phyloP scores from a whole-genome alignment of 2,329 filamentous ascomycete genomes.

The Calycina marina region DNA sequence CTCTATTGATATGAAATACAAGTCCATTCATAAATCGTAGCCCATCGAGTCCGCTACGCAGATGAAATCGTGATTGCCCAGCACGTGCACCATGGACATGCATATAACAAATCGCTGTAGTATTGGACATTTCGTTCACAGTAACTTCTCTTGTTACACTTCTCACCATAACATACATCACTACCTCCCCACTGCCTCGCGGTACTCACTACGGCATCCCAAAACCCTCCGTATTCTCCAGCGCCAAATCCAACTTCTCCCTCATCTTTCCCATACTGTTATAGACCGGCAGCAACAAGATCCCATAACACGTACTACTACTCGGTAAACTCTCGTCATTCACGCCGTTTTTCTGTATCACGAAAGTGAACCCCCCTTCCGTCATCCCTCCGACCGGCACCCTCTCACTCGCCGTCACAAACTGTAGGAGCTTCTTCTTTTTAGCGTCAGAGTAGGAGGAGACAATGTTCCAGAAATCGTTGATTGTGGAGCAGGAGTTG shows the following conservation, averaged over 20 bases:
- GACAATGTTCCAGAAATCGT: conserved; percentile 76
- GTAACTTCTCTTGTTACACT: no score
- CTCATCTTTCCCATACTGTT: conserved; percentile 51
- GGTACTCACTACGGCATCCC: conserved; percentile 52
- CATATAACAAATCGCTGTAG: no score
- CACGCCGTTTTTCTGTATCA: conserved; percentile 63
- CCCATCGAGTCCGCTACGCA: no score
- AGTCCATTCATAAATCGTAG: no score
- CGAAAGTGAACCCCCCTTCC: conserved; percentile 72
- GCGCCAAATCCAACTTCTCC: conserved; percentile 66
- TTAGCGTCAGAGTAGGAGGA: conserved; percentile 50
- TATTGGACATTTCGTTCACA: no score
- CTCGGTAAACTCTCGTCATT: conserved; percentile 58
- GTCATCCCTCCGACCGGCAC: conserved; percentile 76
- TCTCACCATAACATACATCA: no score
- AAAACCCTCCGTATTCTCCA: conserved; percentile 82
- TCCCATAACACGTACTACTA: conserved; percentile 87
- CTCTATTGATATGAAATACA: no score
- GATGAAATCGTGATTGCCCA: no score
- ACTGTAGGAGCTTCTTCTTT: conserved; percentile 69
- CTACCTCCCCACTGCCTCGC: not conserved
- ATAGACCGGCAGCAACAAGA: conserved; percentile 75
- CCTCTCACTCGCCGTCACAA: conserved; percentile 85
- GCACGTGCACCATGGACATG: no score
- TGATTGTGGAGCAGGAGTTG: conserved; percentile 50